Conservation (phyloP, 345 rosid genomes). For the Laguncularia racemosa region DNA sequence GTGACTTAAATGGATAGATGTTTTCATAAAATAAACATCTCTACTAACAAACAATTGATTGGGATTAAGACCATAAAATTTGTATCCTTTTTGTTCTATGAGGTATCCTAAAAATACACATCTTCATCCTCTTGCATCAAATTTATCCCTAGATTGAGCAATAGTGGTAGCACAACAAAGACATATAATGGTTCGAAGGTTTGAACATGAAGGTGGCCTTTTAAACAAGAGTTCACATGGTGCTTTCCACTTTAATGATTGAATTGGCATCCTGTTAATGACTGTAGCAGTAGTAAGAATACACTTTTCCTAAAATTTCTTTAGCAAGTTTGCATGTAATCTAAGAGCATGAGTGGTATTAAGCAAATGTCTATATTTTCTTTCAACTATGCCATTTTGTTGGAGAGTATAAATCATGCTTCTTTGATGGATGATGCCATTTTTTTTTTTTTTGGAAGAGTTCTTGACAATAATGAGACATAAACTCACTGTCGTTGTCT, state of each 20-base stretch:
- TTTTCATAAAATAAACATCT: too few relatives aligned
- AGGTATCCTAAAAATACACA: too few relatives aligned
- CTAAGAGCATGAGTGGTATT: not conserved
- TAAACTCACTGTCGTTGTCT: not conserved
- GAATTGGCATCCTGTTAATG: not conserved
- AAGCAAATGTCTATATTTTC: not conserved
- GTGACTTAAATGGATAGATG: too few relatives aligned
- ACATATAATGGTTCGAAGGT: too few relatives aligned
- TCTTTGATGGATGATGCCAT: not conserved
- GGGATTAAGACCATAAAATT: too few relatives aligned
- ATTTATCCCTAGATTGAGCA: too few relatives aligned
- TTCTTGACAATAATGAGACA: not conserved
- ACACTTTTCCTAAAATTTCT: not conserved
- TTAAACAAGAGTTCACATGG: not conserved
- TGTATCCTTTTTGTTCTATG: too few relatives aligned
- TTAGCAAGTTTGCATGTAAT: not conserved
- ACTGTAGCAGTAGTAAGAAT: not conserved
- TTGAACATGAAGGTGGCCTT: too few relatives aligned
- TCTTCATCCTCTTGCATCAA: too few relatives aligned
- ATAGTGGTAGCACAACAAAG: too few relatives aligned
- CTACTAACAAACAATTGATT: too few relatives aligned
- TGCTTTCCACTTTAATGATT: not conserved
- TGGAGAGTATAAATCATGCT: not conserved
- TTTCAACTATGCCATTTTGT: not conserved
- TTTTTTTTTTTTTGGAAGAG: fast-evolving